These are phyloP conservation scores for Sideroxylon spinosum DNA, from an alignment of 179 eudicot genomes.

Conservation along the genomic window DNA sequence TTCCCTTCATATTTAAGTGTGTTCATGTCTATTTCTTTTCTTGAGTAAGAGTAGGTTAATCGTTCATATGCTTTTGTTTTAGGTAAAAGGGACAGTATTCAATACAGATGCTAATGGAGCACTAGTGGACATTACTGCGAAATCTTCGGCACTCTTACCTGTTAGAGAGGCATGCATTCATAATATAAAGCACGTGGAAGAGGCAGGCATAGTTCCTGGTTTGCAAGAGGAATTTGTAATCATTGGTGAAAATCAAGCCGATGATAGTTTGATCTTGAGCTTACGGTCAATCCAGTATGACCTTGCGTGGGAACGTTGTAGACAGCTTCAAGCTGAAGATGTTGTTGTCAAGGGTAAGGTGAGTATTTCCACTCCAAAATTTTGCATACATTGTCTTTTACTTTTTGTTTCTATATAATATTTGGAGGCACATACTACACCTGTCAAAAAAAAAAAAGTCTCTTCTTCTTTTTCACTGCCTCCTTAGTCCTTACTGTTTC, in stretches of 20 bases:
- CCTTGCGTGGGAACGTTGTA: slow-evolving; percentile 95
- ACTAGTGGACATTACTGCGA: slow-evolving; percentile 76
- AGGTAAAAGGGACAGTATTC: slow-evolving; percentile 83
- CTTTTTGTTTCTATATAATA: slow-evolving; percentile 12
- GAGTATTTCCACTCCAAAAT: slow-evolving; percentile 19
- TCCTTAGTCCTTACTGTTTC: too few relatives aligned
- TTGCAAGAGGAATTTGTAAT: slow-evolving; percentile 68
- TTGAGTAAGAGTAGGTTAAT: slow-evolving; percentile 14
- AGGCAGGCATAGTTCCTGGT: slow-evolving; percentile 87
- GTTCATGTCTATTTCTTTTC: not conserved
- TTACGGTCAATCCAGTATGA: slow-evolving; percentile 61
- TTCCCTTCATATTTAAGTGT: not conserved
- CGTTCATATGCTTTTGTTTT: slow-evolving; percentile 8
- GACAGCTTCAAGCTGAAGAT: slow-evolving; percentile 96
- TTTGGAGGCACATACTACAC: too few relatives aligned
- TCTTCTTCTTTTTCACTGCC: too few relatives aligned
- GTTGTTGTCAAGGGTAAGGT: slow-evolving; percentile 90
- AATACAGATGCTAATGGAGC: slow-evolving; percentile 68
- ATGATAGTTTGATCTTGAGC: slow-evolving; percentile 86
- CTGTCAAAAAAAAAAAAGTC: too few relatives aligned
- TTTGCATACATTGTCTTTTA: not conserved
- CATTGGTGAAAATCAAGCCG: slow-evolving; percentile 73
- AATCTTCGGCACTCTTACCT: slow-evolving; percentile 89
- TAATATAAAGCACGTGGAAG: slow-evolving; percentile 60
- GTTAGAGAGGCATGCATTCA: slow-evolving; percentile 71